Base-by-base conservation (phyloP, 148 eudicot genomes). In the Euryodendron excelsum region DNA sequence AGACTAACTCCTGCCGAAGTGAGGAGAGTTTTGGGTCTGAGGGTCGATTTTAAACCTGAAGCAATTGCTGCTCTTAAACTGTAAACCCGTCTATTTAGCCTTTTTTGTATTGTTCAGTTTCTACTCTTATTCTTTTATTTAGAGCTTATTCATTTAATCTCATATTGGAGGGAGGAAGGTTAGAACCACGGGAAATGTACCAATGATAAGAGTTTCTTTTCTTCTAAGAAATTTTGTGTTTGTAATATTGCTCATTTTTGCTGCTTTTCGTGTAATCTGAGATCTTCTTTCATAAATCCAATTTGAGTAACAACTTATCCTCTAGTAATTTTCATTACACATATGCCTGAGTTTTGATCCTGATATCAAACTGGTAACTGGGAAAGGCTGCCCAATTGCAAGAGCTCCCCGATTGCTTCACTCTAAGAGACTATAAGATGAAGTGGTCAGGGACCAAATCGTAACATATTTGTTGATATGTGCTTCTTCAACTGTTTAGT, bases 1-100 rank as follows among this genome's bases (percentile, higher is more conserved):
- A 86, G 98, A 78, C 81, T 94, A 14, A 92, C 98, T 67, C 98
- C 97, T 60, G 97, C 97, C 39, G 97, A 91, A 86, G 98, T 94
- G 30, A 88, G 97, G 84, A 89, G 98, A 76, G 96, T 92, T 45
- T 85, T 92, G 85, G 90, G 98, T 77, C 82, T 91, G 82, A 86
- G 98, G 81, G 91, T 92, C 67, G 98, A 94, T 85, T 94, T 94
- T 72, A 94, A 85, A 85, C 89, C 97, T 15, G 98, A 94, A 85
- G 94, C 97, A 34, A 94, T 94, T 47, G 86, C 91, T 67, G 92
- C 96, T 73, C 91, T 95, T 79, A 95, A 95, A 72, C 69, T 91
- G 89, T 91, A 80, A 78, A 84, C 47, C 55, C 17, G n/a, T 61
- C 36, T 58, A 17, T 69, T 7, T 47, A 30, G 69, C 20, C 41